Conservation (phyloP, 495 filamentous ascomycete genomes). For the Letharia lupina region DNA sequence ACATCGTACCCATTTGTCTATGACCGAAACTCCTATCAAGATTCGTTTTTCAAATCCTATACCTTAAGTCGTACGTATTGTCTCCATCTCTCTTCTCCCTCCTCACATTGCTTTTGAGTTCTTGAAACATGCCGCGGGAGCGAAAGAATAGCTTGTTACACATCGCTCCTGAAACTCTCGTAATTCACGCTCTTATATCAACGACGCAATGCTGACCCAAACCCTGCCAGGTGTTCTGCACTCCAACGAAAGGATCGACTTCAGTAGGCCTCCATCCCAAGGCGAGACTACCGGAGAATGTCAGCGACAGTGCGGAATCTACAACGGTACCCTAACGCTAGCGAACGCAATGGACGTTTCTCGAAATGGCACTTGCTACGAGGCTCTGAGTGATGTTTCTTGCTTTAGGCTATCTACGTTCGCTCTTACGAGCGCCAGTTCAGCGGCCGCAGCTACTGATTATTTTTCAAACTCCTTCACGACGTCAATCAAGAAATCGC, state of each 20-base stretch:
- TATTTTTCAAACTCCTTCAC: background rate
- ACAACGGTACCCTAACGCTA: background rate
- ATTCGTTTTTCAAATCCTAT: background rate
- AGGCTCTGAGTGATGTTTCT: background rate
- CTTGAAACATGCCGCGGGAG: background rate
- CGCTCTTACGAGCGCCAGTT: background rate
- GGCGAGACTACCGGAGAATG: background rate
- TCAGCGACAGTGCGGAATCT: background rate
- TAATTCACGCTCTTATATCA: background rate
- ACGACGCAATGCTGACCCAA: background rate
- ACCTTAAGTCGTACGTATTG: background rate
- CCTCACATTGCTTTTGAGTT: background rate
- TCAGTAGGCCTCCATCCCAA: background rate
- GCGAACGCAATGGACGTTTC: background rate
- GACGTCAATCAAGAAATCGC: background rate
- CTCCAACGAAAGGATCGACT: background rate
- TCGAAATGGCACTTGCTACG: background rate
- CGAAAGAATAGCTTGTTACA: background rate
- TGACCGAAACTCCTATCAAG: background rate
- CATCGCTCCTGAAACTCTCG: too few relatives aligned
- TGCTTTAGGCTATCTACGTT: background rate
- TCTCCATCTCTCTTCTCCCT: background rate
- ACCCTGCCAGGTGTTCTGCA: background rate
- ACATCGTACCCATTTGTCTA: background rate
- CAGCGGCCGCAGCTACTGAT: background rate